Conservation (phyloP, 129 eudicot genomes). For the Erigeron canadensis region DNA sequence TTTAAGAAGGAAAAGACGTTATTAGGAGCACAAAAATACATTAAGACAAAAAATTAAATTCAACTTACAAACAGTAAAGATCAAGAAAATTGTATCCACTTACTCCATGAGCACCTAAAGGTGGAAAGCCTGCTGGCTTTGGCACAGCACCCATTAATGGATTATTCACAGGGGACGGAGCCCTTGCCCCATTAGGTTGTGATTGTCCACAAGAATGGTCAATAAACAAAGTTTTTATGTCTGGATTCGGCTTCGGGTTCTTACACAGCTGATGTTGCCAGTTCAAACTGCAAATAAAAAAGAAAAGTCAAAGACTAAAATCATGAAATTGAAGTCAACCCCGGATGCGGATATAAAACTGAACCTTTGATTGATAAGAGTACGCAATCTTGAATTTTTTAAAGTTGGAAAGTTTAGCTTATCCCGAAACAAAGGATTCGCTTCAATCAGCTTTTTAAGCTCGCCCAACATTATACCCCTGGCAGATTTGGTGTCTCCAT, state of each 20-base stretch:
- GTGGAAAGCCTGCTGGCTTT: slow-evolving; percentile 74
- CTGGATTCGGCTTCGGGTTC: slow-evolving; percentile 85
- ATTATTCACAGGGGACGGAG: slow-evolving; percentile 81
- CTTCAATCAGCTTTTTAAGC: slow-evolving; percentile 56
- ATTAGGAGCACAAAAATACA: background rate
- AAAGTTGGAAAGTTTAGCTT: slow-evolving; percentile 63
- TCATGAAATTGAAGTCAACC: slow-evolving; percentile 7
- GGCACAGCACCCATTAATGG: slow-evolving; percentile 75
- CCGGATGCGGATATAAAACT: background rate
- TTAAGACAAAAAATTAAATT: background rate
- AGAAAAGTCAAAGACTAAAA: slow-evolving; percentile 16
- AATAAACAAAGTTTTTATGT: slow-evolving; percentile 76
- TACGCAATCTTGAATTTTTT: slow-evolving; percentile 70
- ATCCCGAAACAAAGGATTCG: slow-evolving; percentile 59
- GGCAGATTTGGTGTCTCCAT: slow-evolving; percentile 63
- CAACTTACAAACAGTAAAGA: slow-evolving; percentile 1
- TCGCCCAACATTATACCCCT: slow-evolving; percentile 69
- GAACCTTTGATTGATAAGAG: slow-evolving; percentile 79
- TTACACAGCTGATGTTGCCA: slow-evolving; percentile 97
- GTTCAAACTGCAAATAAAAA: slow-evolving; percentile 58
- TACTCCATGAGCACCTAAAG: slow-evolving; percentile 86
- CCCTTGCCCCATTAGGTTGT: slow-evolving; percentile 88
- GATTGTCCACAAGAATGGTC: slow-evolving; percentile 92
- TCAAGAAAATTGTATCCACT: slow-evolving; percentile 27
- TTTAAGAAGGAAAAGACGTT: slow-evolving; percentile 10